A percentile compares a stretch with the other conserved stretches of the same genome.
Conservation (phyloP, 129 eudicot genomes). For the Artemisia tridentata region DNA sequence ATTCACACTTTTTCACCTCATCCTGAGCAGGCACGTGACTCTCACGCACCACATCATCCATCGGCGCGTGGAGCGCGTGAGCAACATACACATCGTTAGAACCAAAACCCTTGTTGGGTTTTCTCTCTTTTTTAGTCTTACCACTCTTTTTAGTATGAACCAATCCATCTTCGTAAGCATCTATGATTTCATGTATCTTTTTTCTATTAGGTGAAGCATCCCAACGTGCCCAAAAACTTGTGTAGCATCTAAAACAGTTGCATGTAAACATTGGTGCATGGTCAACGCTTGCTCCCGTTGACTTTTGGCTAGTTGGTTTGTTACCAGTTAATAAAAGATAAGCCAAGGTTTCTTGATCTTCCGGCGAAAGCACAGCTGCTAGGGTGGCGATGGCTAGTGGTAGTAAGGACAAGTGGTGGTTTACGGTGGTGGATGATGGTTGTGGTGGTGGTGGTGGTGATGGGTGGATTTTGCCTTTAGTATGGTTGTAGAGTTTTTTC, state of each 20-base stretch:
- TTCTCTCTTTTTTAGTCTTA: constrained; percentile 50
- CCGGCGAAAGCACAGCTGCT: constrained; percentile 53
- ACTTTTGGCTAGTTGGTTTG: constrained; percentile 22
- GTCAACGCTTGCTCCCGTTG: constrained; percentile 18
- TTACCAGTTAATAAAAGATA: constrained; percentile 47
- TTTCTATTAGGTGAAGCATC: constrained; percentile 76
- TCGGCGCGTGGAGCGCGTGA: constrained; percentile 24
- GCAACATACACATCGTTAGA: neutral
- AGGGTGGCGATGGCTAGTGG: constrained; percentile 59
- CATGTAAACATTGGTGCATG: constrained; percentile 55
- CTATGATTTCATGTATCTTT: constrained; percentile 66
- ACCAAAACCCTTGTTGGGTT: constrained; percentile 28
- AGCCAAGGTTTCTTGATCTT: constrained; percentile 64
- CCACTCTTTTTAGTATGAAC: constrained; percentile 34
- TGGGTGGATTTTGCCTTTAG: constrained; percentile 65
- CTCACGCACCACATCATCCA: neutral
- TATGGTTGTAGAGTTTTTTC: constrained; percentile 68
- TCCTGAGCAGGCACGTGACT: constrained; percentile 6
- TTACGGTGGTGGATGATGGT: constrained; percentile 8
- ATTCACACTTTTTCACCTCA: constrained; percentile 1
- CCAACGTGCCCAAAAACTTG: constrained; percentile 76
- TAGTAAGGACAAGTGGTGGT: constrained; percentile 48
- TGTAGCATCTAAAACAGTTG: constrained; percentile 68
- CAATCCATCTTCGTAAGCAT: constrained; percentile 65
- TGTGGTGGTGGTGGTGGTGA: constrained; percentile 46